A percentile compares a stretch with the other conserved stretches of the same genome.
These are phyloP conservation scores for Kodamaea kakaduensis DNA, from an alignment of 805 yeast species.

Conservation along the genomic window DNA sequence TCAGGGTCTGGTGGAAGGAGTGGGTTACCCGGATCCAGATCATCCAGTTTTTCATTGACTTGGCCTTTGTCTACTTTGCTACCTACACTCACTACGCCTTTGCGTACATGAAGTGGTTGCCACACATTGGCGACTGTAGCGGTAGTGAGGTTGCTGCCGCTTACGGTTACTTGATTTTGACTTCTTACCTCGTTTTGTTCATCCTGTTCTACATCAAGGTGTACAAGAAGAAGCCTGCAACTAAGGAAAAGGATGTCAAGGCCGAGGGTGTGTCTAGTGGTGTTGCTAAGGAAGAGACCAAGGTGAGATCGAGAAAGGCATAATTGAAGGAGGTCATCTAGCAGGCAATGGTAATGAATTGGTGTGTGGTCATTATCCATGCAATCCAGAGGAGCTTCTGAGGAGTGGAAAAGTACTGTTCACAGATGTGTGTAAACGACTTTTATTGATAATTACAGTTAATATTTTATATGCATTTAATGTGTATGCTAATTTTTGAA, in stretches of 20 bases:
- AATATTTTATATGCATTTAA: too few relatives aligned
- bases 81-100: conserved; percentile 85
- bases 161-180: conserved; percentile 82
- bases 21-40: conserved; percentile 98
- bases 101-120: conserved; percentile 59
- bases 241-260: conserved; percentile 19
- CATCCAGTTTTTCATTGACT: conserved; percentile 85
- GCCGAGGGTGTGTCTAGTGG: conserved; percentile 11
- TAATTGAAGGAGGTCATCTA: too few relatives aligned
- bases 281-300: conserved; percentile 13
- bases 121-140: conserved; percentile 75
- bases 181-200: conserved; percentile 84
- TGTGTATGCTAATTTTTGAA: too few relatives aligned
- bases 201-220: conserved; percentile 88
- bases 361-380: too few relatives aligned
- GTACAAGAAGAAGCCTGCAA: conserved; percentile 49
- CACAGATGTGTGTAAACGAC: too few relatives aligned
- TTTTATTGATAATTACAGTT: too few relatives aligned
- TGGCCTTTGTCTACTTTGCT: conserved; percentile 88
- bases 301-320: conserved; percentile 36
- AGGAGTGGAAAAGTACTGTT: too few relatives aligned
- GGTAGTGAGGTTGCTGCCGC: conserved; percentile 94
- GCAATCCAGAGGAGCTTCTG: too few relatives aligned
- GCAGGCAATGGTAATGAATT: too few relatives aligned
- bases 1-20: conserved; percentile 98